Evolutionary conservation across 306 rosid genomes (phyloP).

Genomic region (Crotalaria pallida): DNA sequence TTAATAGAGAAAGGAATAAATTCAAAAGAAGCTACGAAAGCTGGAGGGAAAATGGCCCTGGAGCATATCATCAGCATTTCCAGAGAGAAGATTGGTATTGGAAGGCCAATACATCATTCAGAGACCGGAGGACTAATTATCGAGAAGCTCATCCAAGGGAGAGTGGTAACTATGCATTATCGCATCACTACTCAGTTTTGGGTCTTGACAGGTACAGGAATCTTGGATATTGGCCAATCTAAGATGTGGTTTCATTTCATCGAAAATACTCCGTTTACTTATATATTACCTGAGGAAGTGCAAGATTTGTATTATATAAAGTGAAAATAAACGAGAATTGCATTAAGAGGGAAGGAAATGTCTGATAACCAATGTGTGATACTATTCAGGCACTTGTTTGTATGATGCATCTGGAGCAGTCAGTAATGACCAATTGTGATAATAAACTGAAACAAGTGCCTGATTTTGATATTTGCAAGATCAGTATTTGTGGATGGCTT

Average conservation of each 20-base stretch:
- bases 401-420: slow-evolving; percentile 2
- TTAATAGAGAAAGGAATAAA: slow-evolving; percentile 93
- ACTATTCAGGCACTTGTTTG: background rate
- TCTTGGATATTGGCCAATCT: background rate
- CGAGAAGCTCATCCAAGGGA: slow-evolving; percentile 64
- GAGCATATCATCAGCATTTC: slow-evolving; percentile 61
- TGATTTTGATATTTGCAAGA: background rate
- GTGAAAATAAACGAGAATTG: slow-evolving; percentile 4
- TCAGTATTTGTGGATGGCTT: background rate
- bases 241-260: background rate
- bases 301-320: background rate
- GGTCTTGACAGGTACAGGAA: slow-evolving; percentile 88
- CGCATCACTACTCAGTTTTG: slow-evolving; percentile 90
- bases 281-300: background rate
- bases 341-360: slow-evolving; percentile 18
- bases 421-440: background rate
- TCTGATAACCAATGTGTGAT: background rate
- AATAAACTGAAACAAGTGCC: background rate
- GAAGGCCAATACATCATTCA: slow-evolving; percentile 71
- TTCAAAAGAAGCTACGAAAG: slow-evolving; percentile 67
- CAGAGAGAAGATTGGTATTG: slow-evolving; percentile 99
- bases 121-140: slow-evolving; percentile 53
- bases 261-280: background rate
- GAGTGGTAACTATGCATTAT: slow-evolving; percentile 53
- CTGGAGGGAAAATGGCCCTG: slow-evolving; percentile 70